Base-by-base conservation (phyloP, 192 early-diverging fungal species). In the Lobosporangium transversale region DNA sequence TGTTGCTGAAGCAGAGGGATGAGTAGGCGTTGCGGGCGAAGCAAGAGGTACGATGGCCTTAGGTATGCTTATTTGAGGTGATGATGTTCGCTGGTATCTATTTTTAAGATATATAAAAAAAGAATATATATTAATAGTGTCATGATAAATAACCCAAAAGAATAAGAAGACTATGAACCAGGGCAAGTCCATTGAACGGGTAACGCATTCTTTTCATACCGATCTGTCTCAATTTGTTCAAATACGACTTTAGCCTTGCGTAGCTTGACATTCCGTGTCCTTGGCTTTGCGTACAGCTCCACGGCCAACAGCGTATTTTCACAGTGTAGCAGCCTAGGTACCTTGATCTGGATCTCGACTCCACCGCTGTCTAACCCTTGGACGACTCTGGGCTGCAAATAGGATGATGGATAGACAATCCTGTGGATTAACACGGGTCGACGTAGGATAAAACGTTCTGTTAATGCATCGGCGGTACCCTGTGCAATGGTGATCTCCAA, bases 151-250 rank as follows among this genome's bases (percentile, higher is more conserved):
- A 42, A 40, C 26, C 36, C 6, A 0, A 23, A 37, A 10, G 56
- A 26, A 24, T 45, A 45, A 15, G 14, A 3, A 45, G 15, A 45
- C 15, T 9, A 45, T 14, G 15, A 45, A 42, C 17, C 17, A 42
- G 40, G 17, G 40, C 9, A 12, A 12, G 9, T 42, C 17, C 17
- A 26, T 26, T n/a, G n/a, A n/a, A n/a, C n/a, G n/a, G n/a, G n/a
- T n/a, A n/a, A n/a, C n/a, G n/a, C n/a, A n/a, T n/a, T n/a, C n/a
- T n/a, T n/a, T n/a, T n/a, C 49, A 24, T 75, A 75, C 71, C 71
- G 30, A 56, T 75, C 71, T 1, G 71, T 75, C 27, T 75, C 71
- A 43, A 75, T 75, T 31, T 75, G 71, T 32, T 75, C 71, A 75
- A 75, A 75, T 4, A 75, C 71, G 17, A 75, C 52, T 49, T 50